phyloP scores from a whole-genome alignment of 1,284 basidiomycete species.

The Melampsora larici-populina region DNA sequence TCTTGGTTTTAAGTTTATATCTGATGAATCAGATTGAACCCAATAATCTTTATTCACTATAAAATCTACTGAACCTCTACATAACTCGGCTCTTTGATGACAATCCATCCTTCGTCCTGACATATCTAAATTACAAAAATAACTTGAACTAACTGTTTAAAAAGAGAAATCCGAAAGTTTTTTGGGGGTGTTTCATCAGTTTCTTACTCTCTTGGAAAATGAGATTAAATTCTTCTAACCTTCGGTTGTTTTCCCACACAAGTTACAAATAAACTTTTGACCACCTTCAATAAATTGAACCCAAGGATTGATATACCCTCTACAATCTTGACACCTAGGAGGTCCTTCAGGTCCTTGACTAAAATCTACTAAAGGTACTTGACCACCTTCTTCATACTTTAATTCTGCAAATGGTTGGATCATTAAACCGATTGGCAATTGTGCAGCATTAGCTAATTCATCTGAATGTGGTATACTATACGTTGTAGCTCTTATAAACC shows the following conservation, averaged over 20 bases:
- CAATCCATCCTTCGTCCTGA: constrained; percentile 79
- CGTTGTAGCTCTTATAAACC: constrained; percentile 66
- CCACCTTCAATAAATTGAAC: constrained; percentile 82
- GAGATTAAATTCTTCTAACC: constrained; percentile 59
- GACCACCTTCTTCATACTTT: constrained; percentile 65
- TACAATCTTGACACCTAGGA: constrained; percentile 77
- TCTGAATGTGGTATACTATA: constrained; percentile 74
- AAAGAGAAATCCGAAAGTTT: neutral
- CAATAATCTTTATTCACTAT: constrained; percentile 80
- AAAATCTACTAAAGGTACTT: constrained; percentile 69
- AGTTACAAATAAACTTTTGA: constrained; percentile 83
- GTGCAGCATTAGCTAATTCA: constrained; percentile 74
- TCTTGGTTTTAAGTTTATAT: constrained; percentile 57
- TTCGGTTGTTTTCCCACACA: constrained; percentile 76
- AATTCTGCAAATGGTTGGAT: constrained; percentile 87
- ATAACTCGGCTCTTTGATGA: constrained; percentile 76
- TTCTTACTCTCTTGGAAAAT: neutral
- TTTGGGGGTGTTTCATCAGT: neutral
- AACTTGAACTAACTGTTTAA: constrained; percentile 68
- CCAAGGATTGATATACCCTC: constrained; percentile 94
- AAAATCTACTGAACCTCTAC: constrained; percentile 89
- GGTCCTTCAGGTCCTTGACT: constrained; percentile 66
- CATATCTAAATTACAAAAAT: constrained; percentile 80
- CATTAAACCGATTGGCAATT: constrained; percentile 76
- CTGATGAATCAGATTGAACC: constrained; percentile 62